phyloP scores from a whole-genome alignment of 768 basidiomycete species.

The Glaciozyma martinii region DNA sequence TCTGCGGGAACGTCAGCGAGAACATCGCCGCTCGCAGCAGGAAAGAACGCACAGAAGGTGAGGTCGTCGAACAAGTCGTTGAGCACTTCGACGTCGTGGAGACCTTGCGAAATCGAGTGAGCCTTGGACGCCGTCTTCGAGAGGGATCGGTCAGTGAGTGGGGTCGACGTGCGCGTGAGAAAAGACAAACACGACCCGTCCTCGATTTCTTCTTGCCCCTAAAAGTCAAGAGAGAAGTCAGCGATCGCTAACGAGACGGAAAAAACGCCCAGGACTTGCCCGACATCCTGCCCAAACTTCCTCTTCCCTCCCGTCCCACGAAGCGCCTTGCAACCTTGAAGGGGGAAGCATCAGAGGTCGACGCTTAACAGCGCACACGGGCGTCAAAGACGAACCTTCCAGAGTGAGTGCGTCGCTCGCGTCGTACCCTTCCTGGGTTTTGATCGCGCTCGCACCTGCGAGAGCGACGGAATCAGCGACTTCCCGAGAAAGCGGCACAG shows the following conservation, averaged over 20 bases:
- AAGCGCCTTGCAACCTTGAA: not conserved
- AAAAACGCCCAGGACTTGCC: not conserved
- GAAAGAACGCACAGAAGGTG: constrained; percentile 60
- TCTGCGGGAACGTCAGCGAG: not conserved
- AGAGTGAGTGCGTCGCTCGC: constrained; percentile 39
- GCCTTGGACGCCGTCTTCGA: constrained; percentile 41
- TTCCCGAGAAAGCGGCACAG: not conserved
- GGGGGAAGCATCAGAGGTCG: constrained; percentile 35
- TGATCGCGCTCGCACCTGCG: not conserved
- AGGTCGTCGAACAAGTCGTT: constrained; percentile 61
- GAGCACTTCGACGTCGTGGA: constrained; percentile 53
- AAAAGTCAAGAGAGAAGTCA: not conserved
- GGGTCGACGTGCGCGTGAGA: not conserved
- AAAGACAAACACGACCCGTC: not conserved
- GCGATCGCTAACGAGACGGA: not conserved
- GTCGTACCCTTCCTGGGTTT: too few species aligned
- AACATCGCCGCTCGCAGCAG: not conserved
- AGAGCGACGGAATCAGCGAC: not conserved
- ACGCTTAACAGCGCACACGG: constrained; percentile 41
- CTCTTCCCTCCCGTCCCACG: constrained; percentile 42
- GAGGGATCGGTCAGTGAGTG: not conserved
- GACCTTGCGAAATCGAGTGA: constrained; percentile 52
- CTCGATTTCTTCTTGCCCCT: constrained; percentile 30
- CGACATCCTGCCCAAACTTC: constrained; percentile 1
- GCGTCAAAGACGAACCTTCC: constrained; percentile 42